Base-by-base conservation (phyloP, 2,329 filamentous ascomycete species). In the Nothomitra cinnamomea region DNA sequence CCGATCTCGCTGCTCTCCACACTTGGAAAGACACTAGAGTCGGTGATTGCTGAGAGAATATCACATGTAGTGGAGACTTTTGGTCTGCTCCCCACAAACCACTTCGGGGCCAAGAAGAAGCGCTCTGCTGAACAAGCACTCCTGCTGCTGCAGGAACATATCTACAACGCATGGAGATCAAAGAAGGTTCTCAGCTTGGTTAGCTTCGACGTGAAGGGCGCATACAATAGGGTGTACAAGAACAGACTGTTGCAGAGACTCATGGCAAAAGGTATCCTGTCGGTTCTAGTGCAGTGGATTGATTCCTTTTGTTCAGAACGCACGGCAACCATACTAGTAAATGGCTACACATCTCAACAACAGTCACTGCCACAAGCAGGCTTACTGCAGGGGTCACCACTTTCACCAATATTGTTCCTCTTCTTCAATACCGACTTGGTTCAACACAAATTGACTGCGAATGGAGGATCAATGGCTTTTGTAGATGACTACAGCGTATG, bases 11-110 rank as follows among this genome's bases (percentile, higher is more conserved):
- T 42, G 2, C 40, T 42, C 40, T 19, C 2, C 15, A 56, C 45
- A 45, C 56, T 57, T 25, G 56, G 54, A 52, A 60, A 58, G 48
- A 56, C 51, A 35, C 22, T 61, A 21, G 59, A 61, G 36, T 42
- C 55, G 5, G 47, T 61, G 10, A 38, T 61, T 1, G 57, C 57
- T 2, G 52, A 48, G 6, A 21, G 60, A 10, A 42, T 42, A 7
- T 15, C 40, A 42, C 21, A 42, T n/a, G 2, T 42, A 42, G 15
- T n/a, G 2, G 40, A 42, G 15, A 3, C 7, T 7, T 42, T 17
- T 3, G 21, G 2, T n/a, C 40, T 42, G 2, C 15, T 42, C 2
- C 40, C 40, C 15, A 42, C n/a, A n/a, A 42, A 2, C 2, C 2
- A 42, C 40, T 42, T 42, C 2, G 2, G 2, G 7, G 40, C 15